Evolutionary conservation across 164 flowering plant genomes (phyloP), one percentile per base, ranked within the genome.

Genomic region (Buxus sempervirens): DNA sequence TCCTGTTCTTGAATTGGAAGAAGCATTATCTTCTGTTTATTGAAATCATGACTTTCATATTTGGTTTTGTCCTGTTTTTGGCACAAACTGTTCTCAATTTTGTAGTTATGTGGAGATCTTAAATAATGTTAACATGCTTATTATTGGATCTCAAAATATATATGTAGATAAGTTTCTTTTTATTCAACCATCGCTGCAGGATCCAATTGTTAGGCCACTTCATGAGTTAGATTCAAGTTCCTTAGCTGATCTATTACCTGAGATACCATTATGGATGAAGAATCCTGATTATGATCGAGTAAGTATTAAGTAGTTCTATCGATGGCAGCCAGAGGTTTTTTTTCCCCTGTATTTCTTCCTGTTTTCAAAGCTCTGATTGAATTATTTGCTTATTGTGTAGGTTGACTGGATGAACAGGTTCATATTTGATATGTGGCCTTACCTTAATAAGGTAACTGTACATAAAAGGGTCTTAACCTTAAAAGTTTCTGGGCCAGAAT

Each of bases 331-430:
- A 42, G 22, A 54, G 18, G 14, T 23, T 25, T 23, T 24, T 45
- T 3, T 26, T 63, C 4, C 21, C 13, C 23, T 49, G 27, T 16
- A 51, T 27, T 21, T 54, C 51, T 20, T 48, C 19, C 9, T 27
- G 14, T 21, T 62, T 61, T n/a, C n/a, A n/a, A n/a, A n/a, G n/a
- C 16, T 45, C 5, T 45, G 22, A 9, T 23, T 28, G 25, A 21
- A 22, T 26, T 59, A 28, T 58, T 4, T 5, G 23, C 22, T 26
- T 28, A 26, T 54, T 18, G 16, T 76, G 67, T 82, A 94, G 98
- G 94, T 91, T 42, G 96, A 94, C 62, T 94, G 97, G 98, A 67
- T 91, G 65, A 94, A 90, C 83, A 88, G 81, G 70, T 77, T 87
- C 59, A 20, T 90, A 27, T 63, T 53, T 22, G 77, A 84, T 58